Base-by-base conservation (phyloP, 306 rosid genomes). In the Phaseolus lunatus region DNA sequence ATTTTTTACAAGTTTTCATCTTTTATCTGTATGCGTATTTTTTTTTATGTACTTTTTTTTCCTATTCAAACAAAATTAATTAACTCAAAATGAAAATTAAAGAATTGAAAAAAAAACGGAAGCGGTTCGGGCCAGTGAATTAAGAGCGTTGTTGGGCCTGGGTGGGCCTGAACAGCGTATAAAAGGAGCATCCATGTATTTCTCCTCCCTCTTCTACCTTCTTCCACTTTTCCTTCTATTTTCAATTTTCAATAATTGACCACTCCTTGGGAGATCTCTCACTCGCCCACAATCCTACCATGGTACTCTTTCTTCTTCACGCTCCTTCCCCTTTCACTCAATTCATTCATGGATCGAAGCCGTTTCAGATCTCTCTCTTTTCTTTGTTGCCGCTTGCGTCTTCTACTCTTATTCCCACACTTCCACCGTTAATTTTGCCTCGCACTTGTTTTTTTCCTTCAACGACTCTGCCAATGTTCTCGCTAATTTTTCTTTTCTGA, bases 241-340 rank as follows among this genome's bases (percentile, higher is more conserved):
- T 66, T 72, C 72, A 63, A 63, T 62, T 82, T 81, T 35, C 77
- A 39, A 26, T 31, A 54, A 8, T 80, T 58, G 39, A 22, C 83
- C 39, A 58, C 39, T 70, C 41, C 20, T 35, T 31, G 72, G 27
- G n/a, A 56, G 82, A 75, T 80, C 79, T 65, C 79, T 75, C 39
- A 5, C 69, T 78, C 67, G 41, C 76, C 35, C 70, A 23, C 33
- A 67, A 58, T 41, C 61, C 72, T 64, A 53, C 70, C 65, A 84
- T 84, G 85, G 87, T 84, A 76, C 49, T 23, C 18, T 68, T 15
- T 20, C 18, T 19, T 57, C 44, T 39, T 2, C 77, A 35, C 11
- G 11, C 64, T 54, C 7, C 31, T 56, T 64, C 5, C 49, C 11
- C 20, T 52, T 37, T 13, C 39, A 39, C 19, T 75, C 70, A 50